Evolutionary conservation across 148 eudicot species (phyloP).

Genomic region (Vaccinium darrowii): DNA sequence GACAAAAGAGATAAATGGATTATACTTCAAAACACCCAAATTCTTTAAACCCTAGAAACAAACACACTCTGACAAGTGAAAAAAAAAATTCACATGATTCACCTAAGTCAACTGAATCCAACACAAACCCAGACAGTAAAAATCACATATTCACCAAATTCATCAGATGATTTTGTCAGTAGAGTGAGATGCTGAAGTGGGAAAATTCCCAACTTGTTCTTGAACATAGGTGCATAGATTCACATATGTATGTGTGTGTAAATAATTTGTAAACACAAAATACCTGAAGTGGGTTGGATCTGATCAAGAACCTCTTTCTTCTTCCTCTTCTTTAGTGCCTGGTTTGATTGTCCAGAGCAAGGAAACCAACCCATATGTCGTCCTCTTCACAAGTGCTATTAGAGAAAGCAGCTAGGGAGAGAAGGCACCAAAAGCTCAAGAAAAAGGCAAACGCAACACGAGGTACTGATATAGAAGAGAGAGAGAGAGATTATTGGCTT

Average conservation of each 20-base stretch:
- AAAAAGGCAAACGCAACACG: constrained; percentile 1
- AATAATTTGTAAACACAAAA: background rate
- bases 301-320: constrained; percentile 29
- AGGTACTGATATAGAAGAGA: background rate
- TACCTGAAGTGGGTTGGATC: constrained; percentile 35
- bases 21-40: background rate
- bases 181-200: background rate
- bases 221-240: background rate
- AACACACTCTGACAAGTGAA: background rate
- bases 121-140: background rate
- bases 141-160: background rate
- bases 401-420: constrained; percentile 1
- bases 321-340: constrained; percentile 35
- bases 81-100: background rate
- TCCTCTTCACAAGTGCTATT: constrained; percentile 3
- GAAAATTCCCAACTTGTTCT: background rate
- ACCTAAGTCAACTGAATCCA: background rate
- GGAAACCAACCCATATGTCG: constrained; percentile 50
- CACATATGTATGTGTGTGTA: background rate
- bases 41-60: background rate
- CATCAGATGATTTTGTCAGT: background rate
- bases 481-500: background rate
- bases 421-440: constrained; percentile 4
- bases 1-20: background rate
- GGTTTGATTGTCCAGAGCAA: constrained; percentile 39